Evolutionary conservation across 2,329 filamentous ascomycete species (phyloP).

Genomic region (Alternaria ethzedia): DNA sequence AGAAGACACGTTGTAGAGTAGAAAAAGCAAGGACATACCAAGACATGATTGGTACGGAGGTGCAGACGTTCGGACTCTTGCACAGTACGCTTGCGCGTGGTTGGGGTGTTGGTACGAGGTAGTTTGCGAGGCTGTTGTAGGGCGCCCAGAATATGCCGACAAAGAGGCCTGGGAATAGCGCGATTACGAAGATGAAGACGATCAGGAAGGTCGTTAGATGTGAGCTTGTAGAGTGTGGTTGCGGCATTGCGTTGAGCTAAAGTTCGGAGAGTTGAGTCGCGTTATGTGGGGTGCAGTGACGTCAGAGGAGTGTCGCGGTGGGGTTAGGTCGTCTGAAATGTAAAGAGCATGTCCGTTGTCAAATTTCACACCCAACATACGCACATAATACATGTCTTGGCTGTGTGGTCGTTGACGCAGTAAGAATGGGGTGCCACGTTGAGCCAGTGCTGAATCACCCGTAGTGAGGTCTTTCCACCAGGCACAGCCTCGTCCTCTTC

Average conservation of each 20-base stretch:
- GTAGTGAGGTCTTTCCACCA: neutral
- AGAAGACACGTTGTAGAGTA: neutral
- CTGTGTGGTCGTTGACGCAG: neutral
- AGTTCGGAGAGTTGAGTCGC: constrained; percentile 9
- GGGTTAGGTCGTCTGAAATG: neutral
- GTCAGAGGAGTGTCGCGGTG: constrained; percentile 1
- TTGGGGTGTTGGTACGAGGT: constrained; percentile 31
- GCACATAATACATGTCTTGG: neutral
- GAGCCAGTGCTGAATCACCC: neutral
- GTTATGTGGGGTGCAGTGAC: constrained; percentile 11
- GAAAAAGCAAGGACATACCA: constrained; percentile 26
- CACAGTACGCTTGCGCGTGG: constrained; percentile 31
- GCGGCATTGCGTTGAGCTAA: constrained; percentile 22
- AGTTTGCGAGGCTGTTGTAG: constrained; percentile 36
- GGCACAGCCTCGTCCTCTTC: neutral
- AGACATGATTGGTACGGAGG: constrained; percentile 33
- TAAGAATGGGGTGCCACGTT: neutral
- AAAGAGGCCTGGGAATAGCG: constrained; percentile 58
- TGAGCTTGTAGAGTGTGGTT: constrained; percentile 37
- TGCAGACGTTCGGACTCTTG: constrained; percentile 36
- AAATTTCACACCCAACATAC: neutral
- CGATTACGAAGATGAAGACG: constrained; percentile 56
- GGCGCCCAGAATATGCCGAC: constrained; percentile 49
- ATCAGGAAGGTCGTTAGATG: constrained; percentile 54
- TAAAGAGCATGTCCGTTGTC: neutral